Conservation (phyloP, 345 rosid genomes). For the Camelina sativa region DNA sequence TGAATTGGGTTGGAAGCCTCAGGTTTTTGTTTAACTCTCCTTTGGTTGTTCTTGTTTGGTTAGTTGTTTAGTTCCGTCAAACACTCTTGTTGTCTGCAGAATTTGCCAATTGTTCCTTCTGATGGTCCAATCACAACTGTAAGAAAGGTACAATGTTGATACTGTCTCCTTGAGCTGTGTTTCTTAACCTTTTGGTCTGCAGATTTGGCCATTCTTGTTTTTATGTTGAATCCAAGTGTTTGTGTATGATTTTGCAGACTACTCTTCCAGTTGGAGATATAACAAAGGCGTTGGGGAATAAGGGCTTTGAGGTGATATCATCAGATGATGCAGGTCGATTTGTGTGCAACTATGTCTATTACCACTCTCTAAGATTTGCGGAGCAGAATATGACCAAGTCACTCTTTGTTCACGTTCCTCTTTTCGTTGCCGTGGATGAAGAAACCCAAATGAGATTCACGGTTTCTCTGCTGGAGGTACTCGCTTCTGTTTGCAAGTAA, state of each 20-base stretch:
- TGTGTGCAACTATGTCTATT: slow-evolving; percentile 96
- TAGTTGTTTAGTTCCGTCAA: slow-evolving; percentile 14
- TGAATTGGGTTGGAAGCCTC: slow-evolving; percentile 99
- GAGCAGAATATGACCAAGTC: slow-evolving; percentile 75
- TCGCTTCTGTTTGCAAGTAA: slow-evolving; percentile 65
- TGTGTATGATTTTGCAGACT: slow-evolving; percentile 53
- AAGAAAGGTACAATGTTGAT: slow-evolving; percentile 60
- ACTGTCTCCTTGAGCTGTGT: background rate
- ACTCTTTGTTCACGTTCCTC: slow-evolving; percentile 95
- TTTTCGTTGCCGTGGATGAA: slow-evolving; percentile 82
- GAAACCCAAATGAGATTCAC: slow-evolving; percentile 93
- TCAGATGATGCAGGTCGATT: slow-evolving; percentile 97
- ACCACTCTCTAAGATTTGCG: slow-evolving; percentile 92
- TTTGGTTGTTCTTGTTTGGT: slow-evolving; percentile 1
- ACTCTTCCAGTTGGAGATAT: slow-evolving; percentile 68
- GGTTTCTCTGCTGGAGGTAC: slow-evolving; percentile 90
- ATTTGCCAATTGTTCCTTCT: slow-evolving; percentile 70
- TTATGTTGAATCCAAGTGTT: background rate
- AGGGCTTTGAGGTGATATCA: slow-evolving; percentile 76
- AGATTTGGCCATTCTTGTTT: background rate
- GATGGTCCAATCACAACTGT: slow-evolving; percentile 79
- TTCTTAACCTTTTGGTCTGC: background rate
- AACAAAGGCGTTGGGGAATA: slow-evolving; percentile 60
- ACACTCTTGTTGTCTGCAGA: slow-evolving; percentile 56
- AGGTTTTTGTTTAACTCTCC: slow-evolving; percentile 55